These are phyloP conservation scores for Talaromyces islandicus DNA, from an alignment of 2,329 filamentous ascomycete species.

Conservation along the genomic window DNA sequence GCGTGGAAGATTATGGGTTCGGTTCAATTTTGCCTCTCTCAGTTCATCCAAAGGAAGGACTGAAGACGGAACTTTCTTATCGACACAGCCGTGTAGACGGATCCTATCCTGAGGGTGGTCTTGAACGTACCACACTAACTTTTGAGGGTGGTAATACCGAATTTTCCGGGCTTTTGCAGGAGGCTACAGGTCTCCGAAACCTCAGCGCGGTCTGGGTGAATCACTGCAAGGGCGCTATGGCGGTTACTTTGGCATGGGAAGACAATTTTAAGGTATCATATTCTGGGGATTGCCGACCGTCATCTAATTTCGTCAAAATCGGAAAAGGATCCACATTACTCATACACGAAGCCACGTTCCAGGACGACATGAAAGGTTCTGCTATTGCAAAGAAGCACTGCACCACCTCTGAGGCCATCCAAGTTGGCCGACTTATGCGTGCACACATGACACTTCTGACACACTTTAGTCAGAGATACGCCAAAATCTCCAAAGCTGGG, in stretches of 20 bases:
- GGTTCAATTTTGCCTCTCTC: conserved; percentile 48
- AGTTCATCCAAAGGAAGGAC: conserved; percentile 24
- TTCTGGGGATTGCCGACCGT: conserved; percentile 89
- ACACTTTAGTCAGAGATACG: conserved; percentile 92
- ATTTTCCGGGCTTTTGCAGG: conserved; percentile 37
- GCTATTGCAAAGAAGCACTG: conserved; percentile 84
- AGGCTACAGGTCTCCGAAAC: conserved; percentile 56
- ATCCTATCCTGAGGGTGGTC: conserved; percentile 17
- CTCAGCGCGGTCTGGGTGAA: conserved; percentile 63
- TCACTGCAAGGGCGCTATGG: conserved; percentile 77
- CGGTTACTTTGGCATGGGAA: conserved; percentile 69
- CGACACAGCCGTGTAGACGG: conserved; percentile 23
- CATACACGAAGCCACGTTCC: conserved; percentile 94
- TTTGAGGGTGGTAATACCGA: conserved; percentile 23
- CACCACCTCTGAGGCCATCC: conserved; percentile 79
- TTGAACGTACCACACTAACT: conserved; percentile 16
- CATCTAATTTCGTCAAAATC: conserved; percentile 60
- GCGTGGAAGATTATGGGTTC: conserved; percentile 71
- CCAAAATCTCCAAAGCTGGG: conserved; percentile 53
- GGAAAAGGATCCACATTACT: conserved; percentile 73
- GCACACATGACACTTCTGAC: conserved; percentile 78
- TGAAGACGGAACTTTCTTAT: conserved; percentile 23
- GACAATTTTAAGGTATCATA: conserved; percentile 82
- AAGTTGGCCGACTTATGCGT: conserved; percentile 69
- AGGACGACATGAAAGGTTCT: conserved; percentile 72